Evolutionary conservation across 2,329 filamentous ascomycete genomes (phyloP), one percentile per base, ranked within the genome.

Genomic region (Teratosphaeria viscida): DNA sequence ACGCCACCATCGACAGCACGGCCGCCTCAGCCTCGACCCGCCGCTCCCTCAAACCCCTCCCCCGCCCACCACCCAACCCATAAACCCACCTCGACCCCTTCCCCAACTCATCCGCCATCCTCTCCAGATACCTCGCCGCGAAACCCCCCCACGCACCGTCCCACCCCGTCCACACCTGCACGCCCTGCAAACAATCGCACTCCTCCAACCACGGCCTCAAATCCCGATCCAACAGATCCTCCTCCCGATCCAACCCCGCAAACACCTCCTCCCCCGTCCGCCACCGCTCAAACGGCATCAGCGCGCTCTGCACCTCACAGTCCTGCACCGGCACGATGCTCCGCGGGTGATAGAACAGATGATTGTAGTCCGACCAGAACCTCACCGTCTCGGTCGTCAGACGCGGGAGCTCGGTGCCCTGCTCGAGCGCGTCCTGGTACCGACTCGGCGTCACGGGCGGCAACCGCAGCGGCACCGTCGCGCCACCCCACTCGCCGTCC

Each of bases 341-440:
- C 58, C 84, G 85, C 8, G 94, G 94, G 71, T 97, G 92, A 71
- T 89, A 96, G 74, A 85, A 99, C n/a, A 94, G 83, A 29, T 90
- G 85, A 66, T 90, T 95, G 74, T 91, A 97, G 74, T 99, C 94
- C 35, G 91, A 95, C 92, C 94, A 99, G 76, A 94, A 97, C 58
- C 90, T 84, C n/a, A 97, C 88, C 11, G 83, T 82, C 6, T 85
- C 82, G 1, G 85, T 79, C 1, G 81, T 87, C 23, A 96, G 80
- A 57, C 79, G 76, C 0, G 88, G 82, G 5, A 86, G 80, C 2
- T 82, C 73, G 5, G 82, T 71, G 26, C 90, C 91, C 34, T 84
- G 75, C 66, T 96, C 89, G 2, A 97, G 83, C 64, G 85, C 87
- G 68, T 84, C 81, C 69, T 95, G 90, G 72, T 96, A 97, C 54